Evolutionary conservation across 2,329 filamentous ascomycete species (phyloP).

Genomic region (Nemania bipapillata): DNA sequence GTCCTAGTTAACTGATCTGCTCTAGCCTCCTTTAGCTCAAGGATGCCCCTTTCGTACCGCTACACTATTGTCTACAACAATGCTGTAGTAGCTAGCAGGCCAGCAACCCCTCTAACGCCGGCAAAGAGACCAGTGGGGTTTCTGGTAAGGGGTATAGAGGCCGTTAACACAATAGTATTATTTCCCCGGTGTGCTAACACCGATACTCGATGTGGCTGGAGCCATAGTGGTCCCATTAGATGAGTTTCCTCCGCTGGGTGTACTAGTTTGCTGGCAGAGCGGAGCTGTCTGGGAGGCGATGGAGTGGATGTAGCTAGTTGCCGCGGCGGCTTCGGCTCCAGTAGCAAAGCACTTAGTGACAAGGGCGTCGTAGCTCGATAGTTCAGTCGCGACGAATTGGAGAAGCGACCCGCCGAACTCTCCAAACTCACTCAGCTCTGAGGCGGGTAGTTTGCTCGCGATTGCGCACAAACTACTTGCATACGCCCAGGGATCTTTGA

Average conservation of each 20-base stretch:
- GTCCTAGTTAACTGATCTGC: neutral
- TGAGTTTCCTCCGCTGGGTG: neutral
- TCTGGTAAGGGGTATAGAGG: slow-evolving; percentile 5
- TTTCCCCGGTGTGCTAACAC: neutral
- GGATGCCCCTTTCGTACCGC: neutral
- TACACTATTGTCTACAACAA: slow-evolving; percentile 12
- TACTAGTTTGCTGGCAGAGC: slow-evolving; percentile 9
- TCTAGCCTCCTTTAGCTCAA: neutral
- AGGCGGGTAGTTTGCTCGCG: slow-evolving; percentile 6
- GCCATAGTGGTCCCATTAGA: slow-evolving; percentile 12
- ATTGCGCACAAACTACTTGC: slow-evolving; percentile 8
- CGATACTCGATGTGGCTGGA: neutral
- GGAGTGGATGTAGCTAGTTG: slow-evolving; percentile 21
- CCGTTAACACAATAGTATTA: neutral
- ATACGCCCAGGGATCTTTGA: slow-evolving; percentile 12
- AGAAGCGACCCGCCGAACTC: slow-evolving; percentile 8
- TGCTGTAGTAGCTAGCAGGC: slow-evolving; percentile 18
- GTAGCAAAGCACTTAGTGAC: slow-evolving; percentile 24
- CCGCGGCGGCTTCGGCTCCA: slow-evolving; percentile 15
- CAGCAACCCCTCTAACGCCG: slow-evolving; percentile 1
- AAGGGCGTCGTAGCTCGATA: slow-evolving; percentile 15
- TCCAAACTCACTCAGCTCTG: neutral
- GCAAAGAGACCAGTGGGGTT: slow-evolving; percentile 15
- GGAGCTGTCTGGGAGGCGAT: slow-evolving; percentile 10
- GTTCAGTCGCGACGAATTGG: slow-evolving; percentile 2